A percentile compares a stretch with the other conserved stretches of the same genome.
Conservation (phyloP, 306 rosid species). For the Fragaria ananassa region DNA sequence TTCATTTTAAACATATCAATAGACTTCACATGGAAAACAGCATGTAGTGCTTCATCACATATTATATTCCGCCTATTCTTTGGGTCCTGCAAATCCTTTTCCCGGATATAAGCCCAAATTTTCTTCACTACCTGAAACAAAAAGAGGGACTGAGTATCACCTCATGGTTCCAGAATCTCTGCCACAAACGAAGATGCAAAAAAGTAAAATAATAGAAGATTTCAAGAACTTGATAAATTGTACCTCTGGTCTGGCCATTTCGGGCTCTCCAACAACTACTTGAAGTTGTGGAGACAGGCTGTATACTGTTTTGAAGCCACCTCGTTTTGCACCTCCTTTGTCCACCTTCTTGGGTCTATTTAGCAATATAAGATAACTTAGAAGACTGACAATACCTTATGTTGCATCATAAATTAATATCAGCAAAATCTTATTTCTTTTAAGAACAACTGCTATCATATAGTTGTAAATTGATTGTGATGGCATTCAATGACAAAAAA, state of each 20-base stretch:
- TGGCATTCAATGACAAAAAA: background rate
- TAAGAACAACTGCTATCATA: background rate
- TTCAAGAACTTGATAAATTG: background rate
- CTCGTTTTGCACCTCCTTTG: slow-evolving; percentile 33
- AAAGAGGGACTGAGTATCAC: background rate
- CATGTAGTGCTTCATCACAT: slow-evolving; percentile 28
- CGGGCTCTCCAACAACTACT: slow-evolving; percentile 35
- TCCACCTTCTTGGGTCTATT: slow-evolving; percentile 19
- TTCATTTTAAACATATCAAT: slow-evolving; percentile 42
- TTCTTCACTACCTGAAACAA: slow-evolving; percentile 37
- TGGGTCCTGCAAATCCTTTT: slow-evolving; percentile 36
- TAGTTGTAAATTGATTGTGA: background rate
- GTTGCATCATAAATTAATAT: background rate
- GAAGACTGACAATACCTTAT: background rate
- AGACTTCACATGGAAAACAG: slow-evolving; percentile 27
- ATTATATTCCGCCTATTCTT: slow-evolving; percentile 27
- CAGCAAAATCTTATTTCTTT: too few relatives aligned
- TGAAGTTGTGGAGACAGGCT: slow-evolving; percentile 44
- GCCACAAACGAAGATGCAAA: background rate
- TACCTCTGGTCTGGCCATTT: slow-evolving; percentile 42
- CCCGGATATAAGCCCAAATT: slow-evolving; percentile 31
- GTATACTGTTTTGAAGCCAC: slow-evolving; percentile 37
- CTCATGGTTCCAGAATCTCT: slow-evolving; percentile 2
- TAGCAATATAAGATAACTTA: background rate
- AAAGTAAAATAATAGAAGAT: background rate